Conservation (phyloP, 345 rosid species). For the Fremontodendron californicum region DNA sequence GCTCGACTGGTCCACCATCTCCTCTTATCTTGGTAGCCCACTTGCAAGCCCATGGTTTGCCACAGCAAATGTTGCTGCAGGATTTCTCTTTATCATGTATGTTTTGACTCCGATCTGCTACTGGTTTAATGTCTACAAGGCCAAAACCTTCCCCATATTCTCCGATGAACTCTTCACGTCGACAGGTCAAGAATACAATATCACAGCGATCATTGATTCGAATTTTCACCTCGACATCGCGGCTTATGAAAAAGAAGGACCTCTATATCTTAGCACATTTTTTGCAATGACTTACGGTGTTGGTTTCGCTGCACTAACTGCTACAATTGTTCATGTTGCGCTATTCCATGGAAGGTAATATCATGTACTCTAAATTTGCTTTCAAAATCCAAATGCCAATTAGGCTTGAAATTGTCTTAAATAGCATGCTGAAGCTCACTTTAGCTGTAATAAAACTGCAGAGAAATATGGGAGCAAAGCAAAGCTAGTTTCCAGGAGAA, state of each 20-base stretch:
- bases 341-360: conserved; percentile 86
- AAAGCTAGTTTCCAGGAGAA: conserved; percentile 64
- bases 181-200: conserved; percentile 68
- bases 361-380: background rate
- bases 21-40: conserved; percentile 93
- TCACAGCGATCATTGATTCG: conserved; percentile 61
- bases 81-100: conserved; percentile 64
- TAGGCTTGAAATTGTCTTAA: background rate
- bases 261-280: conserved; percentile 74
- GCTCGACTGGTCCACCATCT: conserved; percentile 89
- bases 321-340: conserved; percentile 75
- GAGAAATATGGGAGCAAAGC: conserved; percentile 91
- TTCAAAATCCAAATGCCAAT: background rate
- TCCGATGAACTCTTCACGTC: conserved; percentile 70
- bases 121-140: conserved; percentile 69
- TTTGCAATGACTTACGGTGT: conserved; percentile 83
- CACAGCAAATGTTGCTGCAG: conserved; percentile 86
- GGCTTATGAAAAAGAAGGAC: conserved; percentile 76
- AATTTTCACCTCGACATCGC: conserved; percentile 66
- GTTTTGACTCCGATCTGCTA: conserved; percentile 66
- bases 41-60: conserved; percentile 99
- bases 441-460: conserved; percentile 23
- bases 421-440: background rate
- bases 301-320: conserved; percentile 84
- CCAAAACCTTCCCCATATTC: conserved; percentile 82